These are phyloP conservation scores for Gamsiella multidivaricata DNA, from an alignment of 192 early-diverging fungal species.

Conservation along the genomic window DNA sequence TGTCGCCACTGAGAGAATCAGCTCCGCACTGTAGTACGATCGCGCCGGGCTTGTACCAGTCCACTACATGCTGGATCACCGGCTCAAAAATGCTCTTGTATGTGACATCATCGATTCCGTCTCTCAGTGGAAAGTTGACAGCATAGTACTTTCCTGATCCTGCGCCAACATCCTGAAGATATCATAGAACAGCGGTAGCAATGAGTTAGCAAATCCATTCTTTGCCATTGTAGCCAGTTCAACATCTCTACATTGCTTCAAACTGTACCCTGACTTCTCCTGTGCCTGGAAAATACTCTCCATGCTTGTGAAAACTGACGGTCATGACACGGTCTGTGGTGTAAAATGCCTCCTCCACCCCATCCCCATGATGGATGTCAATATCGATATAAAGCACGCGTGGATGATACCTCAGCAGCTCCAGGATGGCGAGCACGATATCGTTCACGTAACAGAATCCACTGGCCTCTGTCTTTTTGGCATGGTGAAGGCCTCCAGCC, in stretches of 20 bases:
- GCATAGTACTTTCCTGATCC: constrained; percentile 92
- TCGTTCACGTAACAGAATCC: constrained; percentile 99
- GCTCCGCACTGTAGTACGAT: constrained; percentile 97
- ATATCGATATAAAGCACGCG: constrained; percentile 98
- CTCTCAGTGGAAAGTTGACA: constrained; percentile 95
- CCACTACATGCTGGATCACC: constrained; percentile 82
- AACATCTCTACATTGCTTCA: neutral
- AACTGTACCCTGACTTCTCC: constrained; percentile 85
- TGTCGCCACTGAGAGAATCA: constrained; percentile 93
- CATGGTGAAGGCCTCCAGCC: constrained; percentile 96
- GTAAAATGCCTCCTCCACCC: constrained; percentile 99
- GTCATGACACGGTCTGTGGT: constrained; percentile 99
- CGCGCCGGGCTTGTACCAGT: constrained; percentile 92
- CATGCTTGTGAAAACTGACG: constrained; percentile 98
- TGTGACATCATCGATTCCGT: constrained; percentile 92
- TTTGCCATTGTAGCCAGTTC: no score
- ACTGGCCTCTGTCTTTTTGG: constrained; percentile 94
- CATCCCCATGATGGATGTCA: constrained; percentile 99
- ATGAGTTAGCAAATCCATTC: neutral
- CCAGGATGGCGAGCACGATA: constrained; percentile 93
- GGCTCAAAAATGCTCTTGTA: constrained; percentile 93
- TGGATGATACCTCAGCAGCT: constrained; percentile 87
- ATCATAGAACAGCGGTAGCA: neutral
- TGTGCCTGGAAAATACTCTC: constrained; percentile 98
- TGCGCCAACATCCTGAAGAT: constrained; percentile 85